phyloP scores from a whole-genome alignment of 2,329 filamentous ascomycete genomes.

The Trichoderma sp. region DNA sequence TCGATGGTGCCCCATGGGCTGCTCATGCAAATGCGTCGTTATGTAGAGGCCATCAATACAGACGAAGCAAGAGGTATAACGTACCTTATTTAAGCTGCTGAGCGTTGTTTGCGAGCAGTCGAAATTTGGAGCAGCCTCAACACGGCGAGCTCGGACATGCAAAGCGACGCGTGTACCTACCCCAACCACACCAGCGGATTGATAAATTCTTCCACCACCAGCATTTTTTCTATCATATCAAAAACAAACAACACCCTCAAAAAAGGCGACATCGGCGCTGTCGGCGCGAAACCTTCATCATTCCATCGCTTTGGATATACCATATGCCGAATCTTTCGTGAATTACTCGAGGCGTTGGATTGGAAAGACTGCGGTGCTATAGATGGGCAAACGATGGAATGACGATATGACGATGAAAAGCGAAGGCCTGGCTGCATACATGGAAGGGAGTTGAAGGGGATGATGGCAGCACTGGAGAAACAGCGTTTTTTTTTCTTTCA shows the following conservation, averaged over 20 bases:
- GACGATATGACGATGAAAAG: not conserved
- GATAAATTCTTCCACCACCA: not conserved
- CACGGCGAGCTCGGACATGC: not conserved
- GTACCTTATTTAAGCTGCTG: not conserved
- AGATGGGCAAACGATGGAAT: not conserved
- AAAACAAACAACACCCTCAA: not conserved
- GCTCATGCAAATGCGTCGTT: conserved; percentile 34
- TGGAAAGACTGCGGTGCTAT: not conserved
- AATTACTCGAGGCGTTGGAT: not conserved
- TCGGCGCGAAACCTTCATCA: not conserved
- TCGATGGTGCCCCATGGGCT: conserved; percentile 45
- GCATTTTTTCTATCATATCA: not conserved
- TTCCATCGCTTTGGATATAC: not conserved
- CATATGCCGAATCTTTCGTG: not conserved
- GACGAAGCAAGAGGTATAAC: not conserved
- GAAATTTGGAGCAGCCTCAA: not conserved
- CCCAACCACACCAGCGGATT: not conserved
- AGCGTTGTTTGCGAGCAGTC: not conserved
- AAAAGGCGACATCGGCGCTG: not conserved
- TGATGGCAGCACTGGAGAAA: not conserved
- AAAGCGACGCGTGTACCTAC: not conserved
- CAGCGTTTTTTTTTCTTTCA: not conserved
- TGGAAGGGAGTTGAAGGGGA: not conserved
- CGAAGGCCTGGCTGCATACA: not conserved
- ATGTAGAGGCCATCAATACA: conserved; percentile 31